Evolutionary conservation across 352 stramenopile genomes (phyloP).

Genomic region (Pythium guiyangense): DNA sequence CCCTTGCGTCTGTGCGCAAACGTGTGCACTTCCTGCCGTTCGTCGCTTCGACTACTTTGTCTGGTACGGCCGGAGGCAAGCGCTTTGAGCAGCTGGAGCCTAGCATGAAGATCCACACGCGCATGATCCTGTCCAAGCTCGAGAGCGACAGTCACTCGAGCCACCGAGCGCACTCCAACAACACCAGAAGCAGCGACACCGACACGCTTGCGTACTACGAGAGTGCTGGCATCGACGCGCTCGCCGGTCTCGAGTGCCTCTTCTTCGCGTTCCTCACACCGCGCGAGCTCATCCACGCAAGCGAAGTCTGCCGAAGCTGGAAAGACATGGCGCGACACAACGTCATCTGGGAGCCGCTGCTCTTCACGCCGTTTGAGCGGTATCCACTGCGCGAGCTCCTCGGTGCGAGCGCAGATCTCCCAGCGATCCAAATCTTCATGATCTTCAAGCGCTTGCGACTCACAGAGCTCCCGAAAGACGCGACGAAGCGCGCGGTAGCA

Average conservation of each 20-base stretch:
- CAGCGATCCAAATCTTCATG: slow-evolving; percentile 74
- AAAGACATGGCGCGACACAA: slow-evolving; percentile 43
- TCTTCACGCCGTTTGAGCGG: slow-evolving; percentile 49
- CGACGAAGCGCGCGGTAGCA: neutral
- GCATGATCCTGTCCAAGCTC: slow-evolving; percentile 44
- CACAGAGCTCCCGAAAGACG: slow-evolving; percentile 15
- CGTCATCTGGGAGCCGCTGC: slow-evolving; percentile 60
- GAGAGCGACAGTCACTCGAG: slow-evolving; percentile 11
- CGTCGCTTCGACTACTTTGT: neutral
- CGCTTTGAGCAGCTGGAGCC: neutral
- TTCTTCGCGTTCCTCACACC: slow-evolving; percentile 53
- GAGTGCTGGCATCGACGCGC: slow-evolving; percentile 33
- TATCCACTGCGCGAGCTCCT: slow-evolving; percentile 64
- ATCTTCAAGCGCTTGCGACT: slow-evolving; percentile 53
- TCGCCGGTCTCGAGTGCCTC: slow-evolving; percentile 56
- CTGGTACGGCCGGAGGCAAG: neutral
- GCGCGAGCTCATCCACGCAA: slow-evolving; percentile 38
- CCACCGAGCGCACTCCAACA: neutral
- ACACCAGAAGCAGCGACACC: neutral
- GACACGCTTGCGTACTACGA: neutral
- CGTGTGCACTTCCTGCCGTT: slow-evolving; percentile 40
- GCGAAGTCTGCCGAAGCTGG: slow-evolving; percentile 56
- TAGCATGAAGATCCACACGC: slow-evolving; percentile 52
- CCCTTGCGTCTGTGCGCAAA: slow-evolving; percentile 39
- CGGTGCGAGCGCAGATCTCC: slow-evolving; percentile 31